Evolutionary conservation across 2,329 filamentous ascomycete genomes (phyloP).

Genomic region (Botrytis aclada): DNA sequence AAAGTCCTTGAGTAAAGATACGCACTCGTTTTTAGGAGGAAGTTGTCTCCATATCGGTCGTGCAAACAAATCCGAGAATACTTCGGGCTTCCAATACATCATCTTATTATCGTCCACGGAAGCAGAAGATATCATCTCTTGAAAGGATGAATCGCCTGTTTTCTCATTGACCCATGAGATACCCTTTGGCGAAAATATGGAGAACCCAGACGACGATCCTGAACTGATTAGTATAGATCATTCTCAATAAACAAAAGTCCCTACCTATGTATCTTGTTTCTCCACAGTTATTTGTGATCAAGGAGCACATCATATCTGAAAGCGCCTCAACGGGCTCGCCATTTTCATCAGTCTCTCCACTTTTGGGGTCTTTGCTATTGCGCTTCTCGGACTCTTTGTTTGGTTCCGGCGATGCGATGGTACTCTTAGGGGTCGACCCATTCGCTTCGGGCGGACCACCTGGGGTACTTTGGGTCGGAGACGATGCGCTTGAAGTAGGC

Average conservation of each 20-base stretch:
- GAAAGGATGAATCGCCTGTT: constrained; percentile 92
- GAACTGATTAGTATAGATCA: constrained; percentile 18
- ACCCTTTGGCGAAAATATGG: constrained; percentile 96
- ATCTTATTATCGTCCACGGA: constrained; percentile 91
- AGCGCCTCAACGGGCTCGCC: constrained; percentile 78
- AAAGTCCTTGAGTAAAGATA: constrained; percentile 86
- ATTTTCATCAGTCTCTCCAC: constrained; percentile 44
- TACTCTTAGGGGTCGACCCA: constrained; percentile 44
- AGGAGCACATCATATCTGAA: constrained; percentile 98
- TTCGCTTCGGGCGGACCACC: constrained; percentile 38
- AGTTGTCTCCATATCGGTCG: constrained; percentile 79
- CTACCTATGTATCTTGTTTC: constrained; percentile 94
- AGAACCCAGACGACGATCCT: constrained; percentile 97
- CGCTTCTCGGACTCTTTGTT: constrained; percentile 30
- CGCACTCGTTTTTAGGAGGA: constrained; percentile 80
- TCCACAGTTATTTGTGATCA: constrained; percentile 91
- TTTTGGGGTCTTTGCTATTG: constrained; percentile 30
- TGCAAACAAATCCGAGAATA: constrained; percentile 89
- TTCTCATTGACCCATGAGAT: constrained; percentile 99
- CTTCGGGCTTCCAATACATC: constrained; percentile 97
- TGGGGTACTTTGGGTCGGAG: constrained; percentile 45
- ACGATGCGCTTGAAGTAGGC: constrained; percentile 33
- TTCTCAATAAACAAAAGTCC: constrained; percentile 29
- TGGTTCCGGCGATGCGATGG: constrained; percentile 49
- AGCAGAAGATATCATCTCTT: constrained; percentile 90